Evolutionary conservation across 2,329 filamentous ascomycete species (phyloP).

Genomic region (Diaporthe capsici): DNA sequence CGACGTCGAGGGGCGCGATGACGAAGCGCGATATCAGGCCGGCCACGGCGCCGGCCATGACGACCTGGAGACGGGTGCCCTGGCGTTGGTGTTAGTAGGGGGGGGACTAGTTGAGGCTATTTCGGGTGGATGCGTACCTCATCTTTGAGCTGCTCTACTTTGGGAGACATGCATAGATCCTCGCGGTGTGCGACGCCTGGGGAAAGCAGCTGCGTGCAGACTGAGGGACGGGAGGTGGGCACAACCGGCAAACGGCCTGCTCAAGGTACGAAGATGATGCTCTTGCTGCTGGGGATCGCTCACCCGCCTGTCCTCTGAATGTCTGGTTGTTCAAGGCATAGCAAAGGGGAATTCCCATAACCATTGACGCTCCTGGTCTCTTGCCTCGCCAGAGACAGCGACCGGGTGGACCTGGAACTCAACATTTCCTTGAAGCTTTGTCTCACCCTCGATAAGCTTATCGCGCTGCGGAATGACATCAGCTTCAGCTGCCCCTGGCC

Average conservation of each 20-base stretch:
- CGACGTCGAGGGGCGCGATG: constrained; percentile 94
- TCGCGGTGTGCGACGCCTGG: not conserved
- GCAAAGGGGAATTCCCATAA: not conserved
- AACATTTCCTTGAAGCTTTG: constrained; percentile 20
- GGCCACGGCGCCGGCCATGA: constrained; percentile 72
- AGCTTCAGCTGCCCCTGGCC: constrained; percentile 12
- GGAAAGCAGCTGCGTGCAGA: not conserved
- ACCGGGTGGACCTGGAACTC: constrained; percentile 16
- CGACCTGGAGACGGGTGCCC: constrained; percentile 70
- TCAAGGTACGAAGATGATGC: not conserved
- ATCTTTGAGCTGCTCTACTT: constrained; percentile 68
- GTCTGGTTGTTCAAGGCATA: constrained; percentile 3
- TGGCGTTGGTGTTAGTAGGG: constrained; percentile 45
- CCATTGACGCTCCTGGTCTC: not conserved
- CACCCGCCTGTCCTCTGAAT: constrained; percentile 14
- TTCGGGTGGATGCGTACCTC: constrained; percentile 58
- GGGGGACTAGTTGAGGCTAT: not conserved
- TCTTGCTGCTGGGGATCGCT: constrained; percentile 14
- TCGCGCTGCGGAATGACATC: constrained; percentile 27
- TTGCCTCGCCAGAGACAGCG: not conserved
- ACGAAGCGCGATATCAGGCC: constrained; percentile 94
- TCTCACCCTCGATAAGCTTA: constrained; percentile 21
- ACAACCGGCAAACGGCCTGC: not conserved
- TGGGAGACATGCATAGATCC: constrained; percentile 58
- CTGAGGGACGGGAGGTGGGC: not conserved